Base-by-base conservation (phyloP, 225 moss, liverwort and hornwort genomes). In the Neckera pumila region DNA sequence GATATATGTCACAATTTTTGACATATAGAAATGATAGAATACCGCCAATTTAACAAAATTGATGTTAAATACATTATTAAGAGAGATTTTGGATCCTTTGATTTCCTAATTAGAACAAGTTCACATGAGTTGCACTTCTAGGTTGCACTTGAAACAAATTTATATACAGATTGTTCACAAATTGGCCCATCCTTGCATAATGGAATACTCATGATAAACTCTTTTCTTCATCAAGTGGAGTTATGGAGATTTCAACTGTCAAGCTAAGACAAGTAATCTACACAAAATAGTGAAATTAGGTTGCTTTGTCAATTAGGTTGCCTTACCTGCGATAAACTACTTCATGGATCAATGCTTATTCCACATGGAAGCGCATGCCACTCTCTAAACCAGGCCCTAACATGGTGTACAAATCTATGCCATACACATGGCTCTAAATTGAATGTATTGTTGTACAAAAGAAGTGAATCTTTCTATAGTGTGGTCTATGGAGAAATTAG, bases 101-200 rank as follows among this genome's bases (percentile, higher is more conserved):
- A 30, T 40, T 69, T 33, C 4, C 2, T 83, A 28, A 3, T 54
- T 9, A 28, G 1, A 54, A 30, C 1, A 28, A 54, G 5, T 67
- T 40, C 3, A 19, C 53, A 13, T 28, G 6, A 38, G 7, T 28
- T 28, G 18, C 3, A 21, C 3, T 53, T 67, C 17, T 28, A 38
- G 6, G 7, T 38, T 38, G 20, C 13, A 28, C 7, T 54, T 1
- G 4, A 83, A 38, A 28, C 12, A 53, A 66, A 53, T 14, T 28
- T 12, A 9, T 19, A 54, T 2, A 5, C 56, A 0, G 53, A 51
- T 34, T 13, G 0, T 54, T 54, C 1, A 1, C 0, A 0, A 54
- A 1, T n/a, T n/a, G 10, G 10, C 6, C 23, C 36, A n/a, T 77
- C 9, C 0, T 54, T 1, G 1, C 23, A 23, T 14, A 20, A 53